Evolutionary conservation across 2,329 filamentous ascomycete species (phyloP), one percentile per base, ranked within the genome.

Genomic region (Aspergillus pseudonomiae): DNA sequence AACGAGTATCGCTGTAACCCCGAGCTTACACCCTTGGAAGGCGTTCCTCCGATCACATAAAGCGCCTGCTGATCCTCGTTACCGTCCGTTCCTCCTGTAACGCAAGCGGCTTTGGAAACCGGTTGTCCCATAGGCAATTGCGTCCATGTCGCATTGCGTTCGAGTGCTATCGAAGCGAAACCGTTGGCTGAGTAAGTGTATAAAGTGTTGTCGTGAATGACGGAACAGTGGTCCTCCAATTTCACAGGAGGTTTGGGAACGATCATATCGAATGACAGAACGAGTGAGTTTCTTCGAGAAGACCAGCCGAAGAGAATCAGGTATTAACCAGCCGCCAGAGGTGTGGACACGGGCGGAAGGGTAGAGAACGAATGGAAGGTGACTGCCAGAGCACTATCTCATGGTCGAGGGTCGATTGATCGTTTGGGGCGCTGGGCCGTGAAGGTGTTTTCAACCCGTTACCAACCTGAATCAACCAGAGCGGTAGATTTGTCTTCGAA

Each of bases 11-110:
- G 81, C 78, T 97, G 94, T 59, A 98, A 77, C 12, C 94, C 94
- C 11, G 86, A 80, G 74, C 95, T 96, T 56, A 81, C 79, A 0
- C 80, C 74, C 19, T 83, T 79, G 63, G 83, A 81, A 63, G 82
- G 79, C n/a, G 83, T 85, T 60, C 94, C 94, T 70, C 94, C 94
- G 43, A 98, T 88, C 54, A 97, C 85, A 74, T 90, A 97, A 34
- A 97, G 83, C 30, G 85, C 90, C 5, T 89, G 84, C 58, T 86
- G 79, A 46, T 82, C 80, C 21, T 83, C 74, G 66, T 91, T 84
- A 24, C 84, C 84, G 26, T 80, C 77, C 10, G 89, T 84, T 28
- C 84, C 86, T 43, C 88, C 89, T 61, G 88, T 89, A 26, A 96
- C 90, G 78, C 94, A 98, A 7, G 88, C 87, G 46, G 86, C 92